phyloP scores from a whole-genome alignment of 345 rosid genomes.

The Aethionema arabicum region DNA sequence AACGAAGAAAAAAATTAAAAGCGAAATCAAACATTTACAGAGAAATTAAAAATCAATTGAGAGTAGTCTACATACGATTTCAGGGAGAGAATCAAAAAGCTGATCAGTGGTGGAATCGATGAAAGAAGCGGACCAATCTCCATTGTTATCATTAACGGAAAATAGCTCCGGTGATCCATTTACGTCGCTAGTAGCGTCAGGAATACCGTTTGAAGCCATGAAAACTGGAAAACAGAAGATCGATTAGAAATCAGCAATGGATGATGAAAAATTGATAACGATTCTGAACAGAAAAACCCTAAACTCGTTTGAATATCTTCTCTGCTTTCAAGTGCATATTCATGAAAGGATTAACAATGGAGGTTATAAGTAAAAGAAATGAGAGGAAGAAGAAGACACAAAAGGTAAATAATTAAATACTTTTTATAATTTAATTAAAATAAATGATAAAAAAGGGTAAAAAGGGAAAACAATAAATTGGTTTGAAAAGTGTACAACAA shows the following conservation, averaged over 20 bases:
- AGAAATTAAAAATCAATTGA: neutral
- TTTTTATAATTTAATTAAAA: neutral
- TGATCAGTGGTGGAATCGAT: slow-evolving; percentile 24
- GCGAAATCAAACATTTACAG: neutral
- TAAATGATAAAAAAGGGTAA: slow-evolving; percentile 3
- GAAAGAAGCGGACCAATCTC: slow-evolving; percentile 18
- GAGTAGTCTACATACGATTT: slow-evolving; percentile 34
- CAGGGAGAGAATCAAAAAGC: slow-evolving; percentile 47
- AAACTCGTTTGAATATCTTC: slow-evolving; percentile 37
- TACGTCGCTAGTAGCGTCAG: too few species aligned
- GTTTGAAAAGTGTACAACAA: slow-evolving; percentile 25
- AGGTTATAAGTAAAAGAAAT: slow-evolving; percentile 4
- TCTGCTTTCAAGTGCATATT: slow-evolving; percentile 40
- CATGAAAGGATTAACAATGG: slow-evolving; percentile 18
- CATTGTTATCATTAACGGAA: neutral
- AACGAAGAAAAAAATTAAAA: neutral
- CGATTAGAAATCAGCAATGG: slow-evolving; percentile 20
- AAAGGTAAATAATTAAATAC: slow-evolving; percentile 21
- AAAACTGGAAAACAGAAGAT: neutral
- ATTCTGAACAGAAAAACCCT: slow-evolving; percentile 40
- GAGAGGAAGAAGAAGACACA: slow-evolving; percentile 20
- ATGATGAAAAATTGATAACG: slow-evolving; percentile 60
- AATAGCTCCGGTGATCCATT: too few species aligned
- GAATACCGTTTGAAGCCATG: too few species aligned
- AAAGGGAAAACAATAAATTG: slow-evolving; percentile 48